These are phyloP conservation scores for Rhodamnia rubescens DNA, from an alignment of 345 rosid genomes.

Conservation along the genomic window DNA sequence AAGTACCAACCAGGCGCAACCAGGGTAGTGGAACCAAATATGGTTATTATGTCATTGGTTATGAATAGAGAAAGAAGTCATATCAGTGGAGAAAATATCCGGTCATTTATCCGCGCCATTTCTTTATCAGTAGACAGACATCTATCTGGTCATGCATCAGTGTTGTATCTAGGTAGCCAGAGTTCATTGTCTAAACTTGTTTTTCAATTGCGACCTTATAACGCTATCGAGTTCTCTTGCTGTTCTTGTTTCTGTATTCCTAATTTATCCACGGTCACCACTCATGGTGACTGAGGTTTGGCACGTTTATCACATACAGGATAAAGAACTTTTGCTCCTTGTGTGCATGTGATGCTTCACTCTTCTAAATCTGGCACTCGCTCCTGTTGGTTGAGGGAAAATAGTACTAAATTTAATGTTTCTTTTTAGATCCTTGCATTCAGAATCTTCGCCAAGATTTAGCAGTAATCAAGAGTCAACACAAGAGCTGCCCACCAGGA, in stretches of 20 bases:
- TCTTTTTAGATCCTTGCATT: slow-evolving; percentile 39
- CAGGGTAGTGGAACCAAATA: neutral
- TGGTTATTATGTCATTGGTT: neutral
- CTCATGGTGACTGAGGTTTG: neutral
- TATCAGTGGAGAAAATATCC: too few species aligned
- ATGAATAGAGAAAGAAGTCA: neutral
- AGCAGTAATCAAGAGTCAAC: slow-evolving; percentile 44
- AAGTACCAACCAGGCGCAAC: neutral
- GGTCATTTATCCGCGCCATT: too few species aligned
- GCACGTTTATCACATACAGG: neutral
- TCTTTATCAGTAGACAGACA: too few species aligned
- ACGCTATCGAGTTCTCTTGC: neutral
- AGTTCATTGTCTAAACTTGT: neutral
- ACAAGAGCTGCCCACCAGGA: slow-evolving; percentile 61
- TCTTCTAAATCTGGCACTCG: neutral
- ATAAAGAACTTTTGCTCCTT: neutral
- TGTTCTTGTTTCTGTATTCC: neutral
- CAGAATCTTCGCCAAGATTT: slow-evolving; percentile 20
- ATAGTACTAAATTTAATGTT: neutral
- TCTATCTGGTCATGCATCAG: neutral
- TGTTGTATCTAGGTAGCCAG: neutral
- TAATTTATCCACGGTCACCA: neutral
- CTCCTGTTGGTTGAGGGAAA: neutral
- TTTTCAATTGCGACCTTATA: neutral
- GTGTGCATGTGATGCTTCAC: neutral